Evolutionary conservation across 2,329 filamentous ascomycete genomes (phyloP).

Genomic region (Hypomyces rosellus): DNA sequence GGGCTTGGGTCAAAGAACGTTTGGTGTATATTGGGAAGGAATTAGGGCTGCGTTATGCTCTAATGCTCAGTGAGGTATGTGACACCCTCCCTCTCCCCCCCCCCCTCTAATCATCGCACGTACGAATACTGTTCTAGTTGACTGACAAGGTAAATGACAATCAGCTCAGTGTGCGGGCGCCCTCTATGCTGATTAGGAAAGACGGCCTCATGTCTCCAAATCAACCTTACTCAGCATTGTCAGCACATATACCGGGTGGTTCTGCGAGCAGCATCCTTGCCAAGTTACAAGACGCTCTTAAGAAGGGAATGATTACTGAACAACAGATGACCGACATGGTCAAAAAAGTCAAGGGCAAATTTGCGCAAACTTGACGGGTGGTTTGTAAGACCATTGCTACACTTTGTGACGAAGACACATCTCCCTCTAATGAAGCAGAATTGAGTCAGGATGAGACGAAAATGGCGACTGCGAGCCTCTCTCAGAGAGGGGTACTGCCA

Average conservation of each 20-base stretch:
- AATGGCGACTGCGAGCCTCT: not conserved
- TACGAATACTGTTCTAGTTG: not conserved
- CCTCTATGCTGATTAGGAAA: slow-evolving; percentile 55
- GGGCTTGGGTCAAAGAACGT: slow-evolving; percentile 48
- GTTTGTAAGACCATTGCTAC: slow-evolving; percentile 33
- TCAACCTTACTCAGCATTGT: not conserved
- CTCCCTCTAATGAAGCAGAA: not conserved
- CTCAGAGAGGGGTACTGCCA: no score
- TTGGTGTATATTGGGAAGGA: slow-evolving; percentile 49
- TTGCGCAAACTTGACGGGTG: slow-evolving; percentile 24
- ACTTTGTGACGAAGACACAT: slow-evolving; percentile 8
- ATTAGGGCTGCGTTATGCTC: slow-evolving; percentile 53
- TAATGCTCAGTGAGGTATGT: slow-evolving; percentile 47
- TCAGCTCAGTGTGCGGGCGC: slow-evolving; percentile 52
- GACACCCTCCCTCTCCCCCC: not conserved
- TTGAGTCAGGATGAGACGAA: not conserved
- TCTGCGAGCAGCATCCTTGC: slow-evolving; percentile 17
- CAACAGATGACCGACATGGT: slow-evolving; percentile 37
- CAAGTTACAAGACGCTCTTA: slow-evolving; percentile 32
- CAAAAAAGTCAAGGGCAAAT: slow-evolving; percentile 31
- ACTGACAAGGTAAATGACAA: not conserved
- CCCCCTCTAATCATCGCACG: not conserved
- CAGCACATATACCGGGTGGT: slow-evolving; percentile 17
- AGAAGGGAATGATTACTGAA: slow-evolving; percentile 41
- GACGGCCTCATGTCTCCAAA: slow-evolving; percentile 44